Base-by-base conservation (phyloP, 768 basidiomycete genomes). In the Lactarius indigo region DNA sequence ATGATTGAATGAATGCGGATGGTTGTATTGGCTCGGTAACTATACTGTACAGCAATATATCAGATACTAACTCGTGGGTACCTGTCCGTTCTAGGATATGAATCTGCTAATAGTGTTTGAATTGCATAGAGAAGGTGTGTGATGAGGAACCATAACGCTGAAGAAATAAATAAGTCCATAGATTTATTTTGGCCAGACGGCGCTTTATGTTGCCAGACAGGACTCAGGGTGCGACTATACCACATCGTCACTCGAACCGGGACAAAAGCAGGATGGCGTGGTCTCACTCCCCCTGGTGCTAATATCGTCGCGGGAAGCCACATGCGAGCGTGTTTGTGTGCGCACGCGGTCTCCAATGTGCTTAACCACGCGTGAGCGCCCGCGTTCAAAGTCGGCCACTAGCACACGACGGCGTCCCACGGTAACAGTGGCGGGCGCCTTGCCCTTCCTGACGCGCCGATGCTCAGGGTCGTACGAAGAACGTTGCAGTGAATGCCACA, bases 401-500 rank as follows among this genome's bases (percentile, higher is more conserved):
- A 33, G 62, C 2, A 44, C 23, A 33, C 37, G 69, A 39, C 54
- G 59, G 28, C 57, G 54, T 26, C 50, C 50, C 50, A 28, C 2
- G 7, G 23, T 28, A 2, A 28, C 64, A 39, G 23, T 26, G 30
- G 31, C 63, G 8, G 68, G 65, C 12, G 62, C 70, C 54, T 71
- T 70, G 26, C 68, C 64, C 68, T 70, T 70, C 63, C 31, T 33
- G 15, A 28, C 20, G 15, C 15, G 59, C 35, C 44, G 59, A 15
- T 50, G n/a, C 12, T 66, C 76, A n/a, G 0, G 81, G 76, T 23
- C 76, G 74, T 50, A 87, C 69, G 41, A 83, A 75, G 62, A 75
- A 74, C 3, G 88, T 76, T 57, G 87, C 72, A 35, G 77, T 64
- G 12, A 90, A 78, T 0, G 83, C 79, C n/a, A 78, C 71, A 44